A percentile compares a stretch with the other conserved stretches of the same genome.
phyloP scores from a whole-genome alignment of 139 green algal genomes.

The Coccomyxa sp. region DNA sequence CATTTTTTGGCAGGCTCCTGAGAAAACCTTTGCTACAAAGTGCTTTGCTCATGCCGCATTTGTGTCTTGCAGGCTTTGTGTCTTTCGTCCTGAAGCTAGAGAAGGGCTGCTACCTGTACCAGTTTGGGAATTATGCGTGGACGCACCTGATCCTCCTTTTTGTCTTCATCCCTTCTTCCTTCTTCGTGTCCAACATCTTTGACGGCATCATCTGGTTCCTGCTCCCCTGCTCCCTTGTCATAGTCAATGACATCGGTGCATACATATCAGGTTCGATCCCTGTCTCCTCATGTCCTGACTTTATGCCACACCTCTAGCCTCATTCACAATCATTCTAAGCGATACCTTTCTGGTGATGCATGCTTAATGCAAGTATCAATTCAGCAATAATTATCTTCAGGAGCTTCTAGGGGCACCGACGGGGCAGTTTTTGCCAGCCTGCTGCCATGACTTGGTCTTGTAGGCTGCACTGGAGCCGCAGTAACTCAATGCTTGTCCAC shows the following conservation, averaged over 20 bases:
- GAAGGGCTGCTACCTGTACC: slow-evolving; percentile 84
- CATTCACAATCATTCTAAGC: not conserved
- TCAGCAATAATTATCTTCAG: too few relatives aligned
- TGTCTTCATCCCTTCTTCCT: slow-evolving; percentile 83
- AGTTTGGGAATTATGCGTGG: slow-evolving; percentile 98
- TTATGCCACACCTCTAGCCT: not conserved
- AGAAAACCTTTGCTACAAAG: not conserved
- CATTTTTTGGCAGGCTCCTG: not conserved
- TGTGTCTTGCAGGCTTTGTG: slow-evolving; percentile 62
- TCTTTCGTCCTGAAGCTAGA: slow-evolving; percentile 91
- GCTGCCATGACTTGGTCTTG: too few relatives aligned
- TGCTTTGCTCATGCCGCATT: not conserved
- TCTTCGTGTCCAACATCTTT: slow-evolving; percentile 88
- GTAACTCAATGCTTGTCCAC: too few relatives aligned
- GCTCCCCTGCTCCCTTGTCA: slow-evolving; percentile 88
- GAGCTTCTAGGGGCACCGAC: too few relatives aligned
- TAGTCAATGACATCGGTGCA: slow-evolving; percentile 95
- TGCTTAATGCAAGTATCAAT: too few relatives aligned
- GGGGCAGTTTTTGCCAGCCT: too few relatives aligned
- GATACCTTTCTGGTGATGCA: not conserved
- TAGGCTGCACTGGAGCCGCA: too few relatives aligned
- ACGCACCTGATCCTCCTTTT: slow-evolving; percentile 97
- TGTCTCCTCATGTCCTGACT: not conserved
- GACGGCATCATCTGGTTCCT: slow-evolving; percentile 97
- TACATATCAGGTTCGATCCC: slow-evolving; percentile 75